These are phyloP conservation scores for Annulohypoxylon truncatum DNA, from an alignment of 2,329 filamentous ascomycete genomes.

Conservation along the genomic window DNA sequence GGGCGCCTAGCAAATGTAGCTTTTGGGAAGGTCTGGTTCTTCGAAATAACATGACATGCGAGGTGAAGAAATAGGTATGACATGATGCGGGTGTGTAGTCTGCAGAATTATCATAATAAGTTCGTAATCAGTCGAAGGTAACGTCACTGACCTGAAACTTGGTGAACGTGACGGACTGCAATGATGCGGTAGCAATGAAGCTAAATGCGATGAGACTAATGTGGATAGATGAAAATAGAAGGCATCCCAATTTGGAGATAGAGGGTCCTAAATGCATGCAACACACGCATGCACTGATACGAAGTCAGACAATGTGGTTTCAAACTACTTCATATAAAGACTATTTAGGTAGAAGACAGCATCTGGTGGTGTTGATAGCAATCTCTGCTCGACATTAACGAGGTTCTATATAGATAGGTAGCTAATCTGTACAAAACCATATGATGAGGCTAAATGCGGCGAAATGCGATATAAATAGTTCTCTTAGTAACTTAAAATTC, in stretches of 20 bases:
- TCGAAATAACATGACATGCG: slow-evolving; percentile 8
- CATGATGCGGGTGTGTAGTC: neutral
- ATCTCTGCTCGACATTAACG: neutral
- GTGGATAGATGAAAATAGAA: slow-evolving; percentile 12
- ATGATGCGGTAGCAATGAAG: slow-evolving; percentile 17
- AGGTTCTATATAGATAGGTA: neutral
- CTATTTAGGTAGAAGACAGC: neutral
- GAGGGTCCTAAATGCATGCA: slow-evolving; percentile 13
- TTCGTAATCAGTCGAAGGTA: slow-evolving; percentile 6
- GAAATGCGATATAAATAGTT: slow-evolving; percentile 6
- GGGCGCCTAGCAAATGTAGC: neutral
- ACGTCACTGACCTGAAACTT: slow-evolving; percentile 32
- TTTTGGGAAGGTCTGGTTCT: neutral
- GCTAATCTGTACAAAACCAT: neutral
- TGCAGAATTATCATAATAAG: neutral
- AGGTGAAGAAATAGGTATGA: neutral
- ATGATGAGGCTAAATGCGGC: neutral
- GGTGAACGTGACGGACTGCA: slow-evolving; percentile 21
- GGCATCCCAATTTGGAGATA: slow-evolving; percentile 6
- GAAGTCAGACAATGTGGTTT: slow-evolving; percentile 10
- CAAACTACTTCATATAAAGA: neutral
- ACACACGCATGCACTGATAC: slow-evolving; percentile 11
- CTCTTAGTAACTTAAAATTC: neutral
- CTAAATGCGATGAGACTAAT: slow-evolving; percentile 20
- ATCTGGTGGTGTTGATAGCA: neutral